Evolutionary conservation across 305 asterid species (phyloP).

Genomic region (Fraxinus latifolia): DNA sequence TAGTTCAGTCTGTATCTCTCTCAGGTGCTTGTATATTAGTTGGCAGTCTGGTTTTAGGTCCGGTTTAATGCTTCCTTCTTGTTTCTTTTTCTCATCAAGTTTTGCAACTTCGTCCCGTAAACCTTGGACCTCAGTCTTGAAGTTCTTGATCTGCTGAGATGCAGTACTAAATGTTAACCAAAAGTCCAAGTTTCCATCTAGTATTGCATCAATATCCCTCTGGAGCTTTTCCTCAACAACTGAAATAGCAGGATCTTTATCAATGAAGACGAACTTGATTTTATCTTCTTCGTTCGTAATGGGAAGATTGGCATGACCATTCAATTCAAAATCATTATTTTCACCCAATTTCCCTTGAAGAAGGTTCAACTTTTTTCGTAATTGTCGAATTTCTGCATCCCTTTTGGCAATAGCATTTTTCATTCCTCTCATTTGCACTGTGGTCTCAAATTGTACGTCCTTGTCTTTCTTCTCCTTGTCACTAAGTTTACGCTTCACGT

Average conservation of each 20-base stretch:
- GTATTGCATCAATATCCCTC: slow-evolving; percentile 50
- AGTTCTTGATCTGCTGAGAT: slow-evolving; percentile 72
- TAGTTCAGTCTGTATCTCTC: slow-evolving; percentile 49
- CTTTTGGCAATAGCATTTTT: slow-evolving; percentile 42
- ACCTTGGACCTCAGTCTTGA: slow-evolving; percentile 66
- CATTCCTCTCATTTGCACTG: slow-evolving; percentile 37
- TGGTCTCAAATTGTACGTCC: slow-evolving; percentile 42
- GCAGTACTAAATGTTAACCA: slow-evolving; percentile 85
- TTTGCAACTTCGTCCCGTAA: slow-evolving; percentile 48
- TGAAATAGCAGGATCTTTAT: slow-evolving; percentile 36
- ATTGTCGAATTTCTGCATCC: slow-evolving; percentile 59
- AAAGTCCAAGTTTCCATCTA: slow-evolving; percentile 71
- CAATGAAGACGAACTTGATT: slow-evolving; percentile 29
- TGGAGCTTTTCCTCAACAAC: slow-evolving; percentile 60
- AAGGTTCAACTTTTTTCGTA: slow-evolving; percentile 34
- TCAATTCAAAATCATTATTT: slow-evolving; percentile 11
- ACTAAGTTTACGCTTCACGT: slow-evolving; percentile 52
- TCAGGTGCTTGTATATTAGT: slow-evolving; percentile 53
- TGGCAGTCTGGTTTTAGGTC: slow-evolving; percentile 38
- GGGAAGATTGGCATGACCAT: slow-evolving; percentile 17
- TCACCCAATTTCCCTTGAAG: slow-evolving; percentile 24
- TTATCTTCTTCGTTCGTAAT: slow-evolving; percentile 28
- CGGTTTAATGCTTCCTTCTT: slow-evolving; percentile 17
- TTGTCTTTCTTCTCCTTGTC: slow-evolving; percentile 58
- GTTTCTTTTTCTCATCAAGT: slow-evolving; percentile 33